Conservation (phyloP, 495 filamentous ascomycete genomes). For the Beverwykella pulmonaria region DNA sequence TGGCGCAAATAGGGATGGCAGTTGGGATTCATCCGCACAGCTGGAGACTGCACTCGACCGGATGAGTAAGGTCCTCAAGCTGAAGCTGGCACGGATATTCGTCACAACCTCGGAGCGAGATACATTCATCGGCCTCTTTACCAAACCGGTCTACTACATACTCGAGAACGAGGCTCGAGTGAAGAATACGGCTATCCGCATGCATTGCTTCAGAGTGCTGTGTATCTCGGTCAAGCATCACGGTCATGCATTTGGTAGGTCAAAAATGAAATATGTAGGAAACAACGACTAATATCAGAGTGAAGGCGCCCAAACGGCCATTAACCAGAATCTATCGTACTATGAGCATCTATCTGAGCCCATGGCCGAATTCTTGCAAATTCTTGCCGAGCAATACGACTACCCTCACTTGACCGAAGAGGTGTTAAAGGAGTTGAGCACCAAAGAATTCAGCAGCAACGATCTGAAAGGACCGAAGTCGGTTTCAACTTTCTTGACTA, state of each 20-base stretch:
- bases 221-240: conserved; percentile 98
- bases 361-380: conserved; percentile 98
- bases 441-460: conserved; percentile 96
- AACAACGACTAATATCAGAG: no score
- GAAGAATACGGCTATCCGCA: conserved; percentile 86
- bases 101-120: conserved; percentile 95
- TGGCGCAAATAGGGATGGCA: conserved; percentile 63
- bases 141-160: conserved; percentile 89
- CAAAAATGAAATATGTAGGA: neutral
- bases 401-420: conserved; percentile 95
- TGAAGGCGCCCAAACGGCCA: conserved; percentile 93
- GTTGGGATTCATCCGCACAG: conserved; percentile 86
- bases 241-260: conserved; percentile 89
- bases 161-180: conserved; percentile 92
- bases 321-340: conserved; percentile 95
- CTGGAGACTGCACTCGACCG: conserved; percentile 84
- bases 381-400: conserved; percentile 95
- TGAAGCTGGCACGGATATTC: conserved; percentile 91
- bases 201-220: conserved; percentile 96
- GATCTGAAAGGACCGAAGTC: conserved; percentile 95
- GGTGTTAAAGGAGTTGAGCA: conserved; percentile 87
- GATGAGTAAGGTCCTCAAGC: conserved; percentile 94
- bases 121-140: conserved; percentile 90
- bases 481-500: conserved; percentile 92
- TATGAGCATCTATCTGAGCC: conserved; percentile 98